Base-by-base conservation (phyloP, 257 asterid genomes). In the Marsdenia floribunda region DNA sequence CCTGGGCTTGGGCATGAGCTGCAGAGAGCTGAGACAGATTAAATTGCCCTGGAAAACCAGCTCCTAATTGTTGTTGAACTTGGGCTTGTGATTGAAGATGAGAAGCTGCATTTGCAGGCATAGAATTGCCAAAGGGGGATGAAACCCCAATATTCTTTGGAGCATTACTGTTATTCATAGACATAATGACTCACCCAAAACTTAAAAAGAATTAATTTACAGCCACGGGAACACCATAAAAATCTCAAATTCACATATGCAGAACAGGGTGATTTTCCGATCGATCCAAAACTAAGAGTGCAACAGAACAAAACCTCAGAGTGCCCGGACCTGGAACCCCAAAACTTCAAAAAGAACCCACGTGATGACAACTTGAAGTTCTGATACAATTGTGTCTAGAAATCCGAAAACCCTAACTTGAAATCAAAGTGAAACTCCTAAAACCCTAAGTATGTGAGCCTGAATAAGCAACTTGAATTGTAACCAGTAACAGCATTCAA, bases 1-100 rank as follows among this genome's bases (percentile, higher is more conserved):
- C 98, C 78, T 91, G 75, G 38, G 97, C 98, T 78, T 93, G 97
- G 8, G 83, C 92, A 77, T 91, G 97, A 77, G 96, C 96, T 47
- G 92, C 89, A 15, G 93, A 81, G 73, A 94, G 86, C 79, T 86
- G 90, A 50, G 90, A 80, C 63, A 86, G 57, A 84, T 92, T 97
- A 85, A 80, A 90, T 75, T 90, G 94, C 40, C 89, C 83, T 0
- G 96, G 89, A 76, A 87, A 94, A 9, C 90, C 96, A 52, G 99
- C 54, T 46, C 89, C 89, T 53, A 84, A 29, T 76, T 86, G 97
- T 77, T 88, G 96, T 76, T 85, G 97, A n/a, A 72, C 75, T 68
- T 82, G 84, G 18, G 85, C 46, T 54, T 73, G 87, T 3, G 86
- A 73, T 68, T 78, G 87, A 38, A 81, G 83, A 46, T 81, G 87